Evolutionary conservation across 179 eudicot species (phyloP).

Genomic region (Beta lomatogona): DNA sequence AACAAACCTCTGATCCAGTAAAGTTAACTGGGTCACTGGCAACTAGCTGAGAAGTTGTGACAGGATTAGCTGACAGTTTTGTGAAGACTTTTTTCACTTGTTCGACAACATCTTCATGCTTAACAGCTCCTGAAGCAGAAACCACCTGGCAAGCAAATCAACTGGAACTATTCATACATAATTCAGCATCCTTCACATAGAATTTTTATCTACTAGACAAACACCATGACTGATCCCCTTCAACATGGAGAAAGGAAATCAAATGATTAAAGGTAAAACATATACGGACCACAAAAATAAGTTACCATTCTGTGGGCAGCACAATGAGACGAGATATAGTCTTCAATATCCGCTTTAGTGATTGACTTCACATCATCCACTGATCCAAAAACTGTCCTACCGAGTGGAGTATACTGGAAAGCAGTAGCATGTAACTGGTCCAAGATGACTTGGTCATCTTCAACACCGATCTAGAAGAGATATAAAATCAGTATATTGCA

Average conservation of each 20-base stretch:
- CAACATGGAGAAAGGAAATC: background rate
- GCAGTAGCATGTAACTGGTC: conserved; percentile 92
- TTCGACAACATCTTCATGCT: conserved; percentile 84
- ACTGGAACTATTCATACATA: conserved; percentile 5
- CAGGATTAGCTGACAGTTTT: conserved; percentile 62
- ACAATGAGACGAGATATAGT: conserved; percentile 70
- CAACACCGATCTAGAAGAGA: conserved; percentile 47
- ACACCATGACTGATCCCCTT: too few relatives aligned
- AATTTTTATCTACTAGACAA: background rate
- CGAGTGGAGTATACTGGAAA: conserved; percentile 79
- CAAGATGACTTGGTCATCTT: conserved; percentile 62
- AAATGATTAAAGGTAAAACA: background rate
- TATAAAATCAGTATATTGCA: conserved; percentile 19
- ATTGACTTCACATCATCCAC: conserved; percentile 54
- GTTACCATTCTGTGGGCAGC: conserved; percentile 82
- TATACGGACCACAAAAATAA: background rate
- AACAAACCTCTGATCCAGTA: conserved; percentile 87
- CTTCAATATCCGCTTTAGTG: conserved; percentile 48
- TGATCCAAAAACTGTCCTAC: conserved; percentile 68
- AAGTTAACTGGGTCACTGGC: conserved; percentile 67
- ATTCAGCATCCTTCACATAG: background rate
- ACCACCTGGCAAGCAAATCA: conserved; percentile 50
- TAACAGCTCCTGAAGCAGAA: conserved; percentile 75
- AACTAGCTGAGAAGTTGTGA: conserved; percentile 68
- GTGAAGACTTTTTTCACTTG: conserved; percentile 67